Evolutionary conservation across 345 rosid genomes (phyloP).

Genomic region (Hibiscus mutabilis): DNA sequence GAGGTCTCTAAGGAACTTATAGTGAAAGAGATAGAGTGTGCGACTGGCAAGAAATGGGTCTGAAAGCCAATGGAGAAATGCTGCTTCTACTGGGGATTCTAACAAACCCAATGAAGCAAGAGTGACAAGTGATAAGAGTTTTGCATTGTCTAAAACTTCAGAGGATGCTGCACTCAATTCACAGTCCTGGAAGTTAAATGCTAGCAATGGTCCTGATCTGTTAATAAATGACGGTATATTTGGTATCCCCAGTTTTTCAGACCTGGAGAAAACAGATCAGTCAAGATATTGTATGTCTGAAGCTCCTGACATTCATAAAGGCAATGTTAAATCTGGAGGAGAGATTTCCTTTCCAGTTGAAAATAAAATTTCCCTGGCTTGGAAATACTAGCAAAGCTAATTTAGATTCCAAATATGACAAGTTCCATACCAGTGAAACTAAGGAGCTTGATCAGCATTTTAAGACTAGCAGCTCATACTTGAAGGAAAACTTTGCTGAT

Average conservation of each 20-base stretch:
- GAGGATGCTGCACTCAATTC: constrained; percentile 48
- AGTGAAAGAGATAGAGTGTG: constrained; percentile 82
- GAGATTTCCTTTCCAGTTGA: constrained; percentile 49
- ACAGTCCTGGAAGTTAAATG: constrained; percentile 45
- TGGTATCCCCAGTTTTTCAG: constrained; percentile 26
- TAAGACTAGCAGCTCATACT: constrained; percentile 26
- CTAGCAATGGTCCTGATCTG: constrained; percentile 40
- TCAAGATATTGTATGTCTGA: constrained; percentile 26
- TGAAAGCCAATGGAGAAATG: constrained; percentile 55
- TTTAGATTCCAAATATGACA: constrained; percentile 32
- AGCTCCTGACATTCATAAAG: constrained; percentile 33
- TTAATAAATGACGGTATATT: constrained; percentile 32
- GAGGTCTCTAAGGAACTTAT: constrained; percentile 74
- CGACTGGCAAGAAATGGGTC: constrained; percentile 52
- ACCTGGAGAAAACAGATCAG: constrained; percentile 27
- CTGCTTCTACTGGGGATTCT: constrained; percentile 38
- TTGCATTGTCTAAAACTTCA: constrained; percentile 46
- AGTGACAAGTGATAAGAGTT: constrained; percentile 36
- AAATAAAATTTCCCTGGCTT: constrained; percentile 47
- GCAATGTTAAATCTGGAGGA: constrained; percentile 45
- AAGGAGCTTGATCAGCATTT: constrained; percentile 40
- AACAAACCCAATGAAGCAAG: constrained; percentile 35
- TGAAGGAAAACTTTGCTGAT: constrained; percentile 29
- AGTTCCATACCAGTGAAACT: constrained; percentile 25
- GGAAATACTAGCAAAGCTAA: constrained; percentile 48